These are phyloP conservation scores for Sugiyamaella lignohabitans DNA, from an alignment of 805 yeast genomes.

Conservation along the genomic window DNA sequence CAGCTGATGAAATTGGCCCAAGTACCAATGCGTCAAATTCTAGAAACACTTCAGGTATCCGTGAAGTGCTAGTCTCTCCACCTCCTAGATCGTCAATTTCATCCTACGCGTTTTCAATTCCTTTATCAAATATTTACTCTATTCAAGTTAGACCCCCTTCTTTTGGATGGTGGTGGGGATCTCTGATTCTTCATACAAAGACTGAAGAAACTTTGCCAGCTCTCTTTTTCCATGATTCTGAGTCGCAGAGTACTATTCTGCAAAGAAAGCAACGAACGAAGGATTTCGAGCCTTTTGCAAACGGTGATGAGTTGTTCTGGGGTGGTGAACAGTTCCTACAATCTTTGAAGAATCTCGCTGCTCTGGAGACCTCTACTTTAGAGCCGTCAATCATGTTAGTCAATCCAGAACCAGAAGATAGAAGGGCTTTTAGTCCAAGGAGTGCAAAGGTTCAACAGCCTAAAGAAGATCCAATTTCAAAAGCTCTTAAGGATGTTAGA, in stretches of 20 bases:
- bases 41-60: conserved; percentile 1
- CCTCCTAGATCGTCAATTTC: conserved; percentile 49
- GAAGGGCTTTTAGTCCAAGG: conserved; percentile 49
- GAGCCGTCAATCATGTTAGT: conserved; percentile 70
- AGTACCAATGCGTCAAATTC: no score
- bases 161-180: conserved; percentile 88
- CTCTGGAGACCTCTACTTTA: conserved; percentile 58
- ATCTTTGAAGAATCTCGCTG: conserved; percentile 48
- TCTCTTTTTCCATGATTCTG: conserved; percentile 87
- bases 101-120: conserved; percentile 64
- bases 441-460: conserved; percentile 28
- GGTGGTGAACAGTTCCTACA: conserved; percentile 79
- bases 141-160: conserved; percentile 81
- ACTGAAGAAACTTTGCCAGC: conserved; percentile 64
- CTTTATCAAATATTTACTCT: conserved; percentile 59
- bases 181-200: conserved; percentile 65
- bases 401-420: conserved; percentile 68
- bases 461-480: conserved; percentile 35
- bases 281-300: conserved; percentile 66
- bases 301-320: conserved; percentile 60
- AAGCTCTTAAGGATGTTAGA: conserved; percentile 58
- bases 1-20: no score
- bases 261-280: conserved; percentile 55
- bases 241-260: conserved; percentile 63
- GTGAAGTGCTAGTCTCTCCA: conserved; percentile 37